Percentiles rank a stretch among this genome's conserved stretches.
These are phyloP conservation scores for Mucor velutinosus DNA, from an alignment of 371 early-diverging fungal genomes.

Conservation along the genomic window DNA sequence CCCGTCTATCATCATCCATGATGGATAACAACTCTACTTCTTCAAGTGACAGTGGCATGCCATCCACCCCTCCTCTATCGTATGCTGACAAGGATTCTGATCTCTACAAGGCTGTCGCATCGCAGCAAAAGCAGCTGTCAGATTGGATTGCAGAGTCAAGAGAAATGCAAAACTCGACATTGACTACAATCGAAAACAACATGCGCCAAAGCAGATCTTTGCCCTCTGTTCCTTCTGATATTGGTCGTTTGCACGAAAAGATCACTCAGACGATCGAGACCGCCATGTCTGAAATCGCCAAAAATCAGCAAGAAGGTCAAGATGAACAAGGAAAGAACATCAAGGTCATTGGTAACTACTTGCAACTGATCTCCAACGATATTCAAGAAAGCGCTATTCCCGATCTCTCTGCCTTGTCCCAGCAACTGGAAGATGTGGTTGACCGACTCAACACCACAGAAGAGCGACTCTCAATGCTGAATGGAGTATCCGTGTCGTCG, in stretches of 20 bases:
- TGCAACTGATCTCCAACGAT: slow-evolving; percentile 40
- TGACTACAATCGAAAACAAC: slow-evolving; percentile 5
- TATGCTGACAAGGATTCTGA: slow-evolving; percentile 9
- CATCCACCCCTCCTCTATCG: not conserved
- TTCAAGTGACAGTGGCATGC: not conserved
- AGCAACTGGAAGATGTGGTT: slow-evolving; percentile 39
- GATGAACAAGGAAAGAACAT: slow-evolving; percentile 43
- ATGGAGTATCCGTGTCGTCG: slow-evolving; percentile 8
- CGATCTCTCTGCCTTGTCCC: slow-evolving; percentile 32
- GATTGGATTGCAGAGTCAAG: slow-evolving; percentile 18
- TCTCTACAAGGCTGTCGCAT: slow-evolving; percentile 4
- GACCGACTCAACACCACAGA: slow-evolving; percentile 28
- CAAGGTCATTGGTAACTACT: slow-evolving; percentile 37
- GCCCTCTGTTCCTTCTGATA: slow-evolving; percentile 10
- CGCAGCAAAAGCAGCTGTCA: slow-evolving; percentile 17
- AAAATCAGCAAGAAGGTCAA: slow-evolving; percentile 23
- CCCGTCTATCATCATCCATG: slow-evolving; percentile 20
- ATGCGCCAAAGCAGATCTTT: not conserved
- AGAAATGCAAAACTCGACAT: slow-evolving; percentile 11
- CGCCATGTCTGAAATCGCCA: slow-evolving; percentile 19
- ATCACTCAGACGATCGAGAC: slow-evolving; percentile 12
- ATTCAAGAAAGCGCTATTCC: slow-evolving; percentile 42
- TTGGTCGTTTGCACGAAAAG: slow-evolving; percentile 16
- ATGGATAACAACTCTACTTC: slow-evolving; percentile 2
- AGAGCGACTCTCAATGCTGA: slow-evolving; percentile 15